Conservation (phyloP, 2,329 filamentous ascomycete genomes). For the Diaporthe citriasiana region DNA sequence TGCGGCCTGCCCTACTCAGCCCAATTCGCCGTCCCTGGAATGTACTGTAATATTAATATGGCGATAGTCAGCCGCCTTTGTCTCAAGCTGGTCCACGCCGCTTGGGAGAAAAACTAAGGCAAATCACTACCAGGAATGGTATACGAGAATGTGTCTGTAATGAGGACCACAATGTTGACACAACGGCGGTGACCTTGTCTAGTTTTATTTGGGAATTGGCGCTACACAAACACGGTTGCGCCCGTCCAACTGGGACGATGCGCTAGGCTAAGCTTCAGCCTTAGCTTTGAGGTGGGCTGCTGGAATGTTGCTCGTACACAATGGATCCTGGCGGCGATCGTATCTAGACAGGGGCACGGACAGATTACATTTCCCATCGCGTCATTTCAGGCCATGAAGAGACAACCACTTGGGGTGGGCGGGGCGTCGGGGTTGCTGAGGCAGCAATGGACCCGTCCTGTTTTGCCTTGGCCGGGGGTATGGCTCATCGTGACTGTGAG, state of each 20-base stretch:
- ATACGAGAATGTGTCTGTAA: slow-evolving; percentile 19
- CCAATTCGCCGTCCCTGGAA: slow-evolving; percentile 11
- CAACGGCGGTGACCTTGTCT: neutral
- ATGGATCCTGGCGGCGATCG: slow-evolving; percentile 25
- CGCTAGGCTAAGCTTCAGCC: slow-evolving; percentile 29
- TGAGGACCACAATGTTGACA: neutral
- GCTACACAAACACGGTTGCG: slow-evolving; percentile 18
- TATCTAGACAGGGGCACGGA: slow-evolving; percentile 1
- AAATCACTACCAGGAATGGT: neutral
- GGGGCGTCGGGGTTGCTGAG: slow-evolving; percentile 5
- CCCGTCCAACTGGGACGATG: neutral
- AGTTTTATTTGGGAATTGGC: neutral
- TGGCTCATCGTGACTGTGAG: neutral
- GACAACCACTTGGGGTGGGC: neutral
- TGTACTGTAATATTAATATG: neutral
- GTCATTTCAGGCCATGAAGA: neutral
- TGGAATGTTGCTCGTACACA: slow-evolving; percentile 3
- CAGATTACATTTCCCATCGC: neutral
- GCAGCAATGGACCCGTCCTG: neutral
- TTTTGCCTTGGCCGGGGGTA: slow-evolving; percentile 3
- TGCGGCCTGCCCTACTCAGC: neutral
- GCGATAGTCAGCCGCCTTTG: slow-evolving; percentile 24
- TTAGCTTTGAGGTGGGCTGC: slow-evolving; percentile 12
- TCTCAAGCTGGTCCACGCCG: slow-evolving; percentile 15
- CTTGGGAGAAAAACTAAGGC: neutral